Conservation (phyloP, 805 yeast species). For the Starmerella davenportii region DNA sequence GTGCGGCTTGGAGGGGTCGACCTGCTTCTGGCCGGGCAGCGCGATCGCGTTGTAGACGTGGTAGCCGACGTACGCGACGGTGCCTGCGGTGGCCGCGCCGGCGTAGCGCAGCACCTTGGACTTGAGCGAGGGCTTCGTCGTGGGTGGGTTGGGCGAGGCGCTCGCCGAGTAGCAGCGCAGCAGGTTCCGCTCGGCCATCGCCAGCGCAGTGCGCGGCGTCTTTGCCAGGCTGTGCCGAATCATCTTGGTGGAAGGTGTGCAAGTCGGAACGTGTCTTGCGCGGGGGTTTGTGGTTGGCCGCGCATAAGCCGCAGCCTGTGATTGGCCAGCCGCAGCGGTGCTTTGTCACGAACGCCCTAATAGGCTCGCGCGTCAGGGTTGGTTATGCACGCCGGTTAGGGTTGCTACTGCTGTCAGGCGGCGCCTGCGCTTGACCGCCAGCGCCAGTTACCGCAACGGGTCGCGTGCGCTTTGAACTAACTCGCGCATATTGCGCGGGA, state of each 20-base stretch:
- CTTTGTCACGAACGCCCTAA: too few relatives aligned
- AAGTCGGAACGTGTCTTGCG: too few relatives aligned
- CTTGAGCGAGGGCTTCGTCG: slow-evolving; percentile 4
- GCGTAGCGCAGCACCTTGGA: slow-evolving; percentile 9
- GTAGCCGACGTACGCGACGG: slow-evolving; percentile 43
- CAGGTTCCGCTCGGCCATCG: not conserved
- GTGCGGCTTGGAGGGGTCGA: slow-evolving; percentile 50
- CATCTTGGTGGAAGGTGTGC: not conserved
- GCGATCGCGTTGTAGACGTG: slow-evolving; percentile 25
- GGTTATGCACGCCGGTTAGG: too few relatives aligned
- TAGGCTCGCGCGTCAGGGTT: too few relatives aligned
- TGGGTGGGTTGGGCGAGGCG: not conserved
- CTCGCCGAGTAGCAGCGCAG: not conserved
- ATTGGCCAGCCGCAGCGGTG: too few relatives aligned
- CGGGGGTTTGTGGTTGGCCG: too few relatives aligned
- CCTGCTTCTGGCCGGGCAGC: slow-evolving; percentile 25
- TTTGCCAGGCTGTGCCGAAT: not conserved
- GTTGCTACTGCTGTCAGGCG: too few relatives aligned
- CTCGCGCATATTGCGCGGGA: too few relatives aligned
- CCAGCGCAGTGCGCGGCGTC: not conserved
- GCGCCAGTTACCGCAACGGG: too few relatives aligned
- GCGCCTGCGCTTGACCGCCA: too few relatives aligned
- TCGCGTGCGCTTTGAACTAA: too few relatives aligned
- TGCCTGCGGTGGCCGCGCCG: slow-evolving; percentile 20
- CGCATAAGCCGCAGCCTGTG: too few relatives aligned